These are phyloP conservation scores for Cyclostephanos tholiformis DNA, from an alignment of 108 stramenopile species.

Conservation along the genomic window DNA sequence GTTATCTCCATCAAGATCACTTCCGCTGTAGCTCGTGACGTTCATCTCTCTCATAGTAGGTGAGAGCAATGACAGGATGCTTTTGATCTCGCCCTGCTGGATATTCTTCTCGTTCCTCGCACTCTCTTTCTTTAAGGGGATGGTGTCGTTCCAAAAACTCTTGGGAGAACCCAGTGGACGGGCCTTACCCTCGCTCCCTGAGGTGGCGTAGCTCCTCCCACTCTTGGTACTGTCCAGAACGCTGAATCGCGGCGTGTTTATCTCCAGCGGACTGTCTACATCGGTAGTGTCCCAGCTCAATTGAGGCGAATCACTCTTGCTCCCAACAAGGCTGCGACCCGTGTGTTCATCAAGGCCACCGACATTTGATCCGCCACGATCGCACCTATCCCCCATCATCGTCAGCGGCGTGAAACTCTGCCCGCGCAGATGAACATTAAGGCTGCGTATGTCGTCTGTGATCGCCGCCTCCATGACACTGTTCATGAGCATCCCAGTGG, in stretches of 20 bases:
- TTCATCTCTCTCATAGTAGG: constrained; percentile 50
- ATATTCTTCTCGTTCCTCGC: constrained; percentile 28
- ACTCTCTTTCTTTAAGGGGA: constrained; percentile 33
- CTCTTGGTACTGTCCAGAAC: constrained; percentile 50
- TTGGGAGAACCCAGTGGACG: constrained; percentile 47
- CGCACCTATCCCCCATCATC: constrained; percentile 50
- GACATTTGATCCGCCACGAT: constrained; percentile 19
- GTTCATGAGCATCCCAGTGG: constrained; percentile 36
- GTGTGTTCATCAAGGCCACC: background rate
- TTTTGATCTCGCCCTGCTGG: constrained; percentile 44
- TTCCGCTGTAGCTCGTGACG: constrained; percentile 43
- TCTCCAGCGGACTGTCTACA: constrained; percentile 24
- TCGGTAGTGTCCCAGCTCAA: constrained; percentile 79
- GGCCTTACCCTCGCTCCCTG: background rate
- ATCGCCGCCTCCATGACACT: constrained; percentile 53
- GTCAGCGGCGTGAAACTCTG: constrained; percentile 85
- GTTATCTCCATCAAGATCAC: background rate
- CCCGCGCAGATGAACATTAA: constrained; percentile 74
- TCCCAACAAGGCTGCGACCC: background rate
- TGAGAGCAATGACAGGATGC: constrained; percentile 66
- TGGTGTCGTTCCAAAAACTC: constrained; percentile 51
- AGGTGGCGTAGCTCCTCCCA: constrained; percentile 10
- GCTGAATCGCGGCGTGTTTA: constrained; percentile 39
- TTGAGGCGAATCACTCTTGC: constrained; percentile 37
- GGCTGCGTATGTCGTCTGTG: constrained; percentile 64